Evolutionary conservation across 108 stramenopile genomes (phyloP).

Genomic region (Nitzschia sp.): DNA sequence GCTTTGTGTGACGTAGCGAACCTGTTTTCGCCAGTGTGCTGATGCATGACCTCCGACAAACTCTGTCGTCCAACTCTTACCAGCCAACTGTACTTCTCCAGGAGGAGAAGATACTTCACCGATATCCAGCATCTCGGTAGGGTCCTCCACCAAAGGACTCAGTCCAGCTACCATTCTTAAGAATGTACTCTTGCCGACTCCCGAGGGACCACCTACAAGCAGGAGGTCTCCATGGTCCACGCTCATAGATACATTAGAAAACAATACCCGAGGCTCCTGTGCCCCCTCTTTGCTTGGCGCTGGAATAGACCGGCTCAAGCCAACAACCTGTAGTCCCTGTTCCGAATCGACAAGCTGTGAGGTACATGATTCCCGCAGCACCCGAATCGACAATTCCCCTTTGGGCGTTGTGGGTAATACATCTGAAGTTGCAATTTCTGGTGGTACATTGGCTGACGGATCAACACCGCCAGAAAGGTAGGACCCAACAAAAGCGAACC

Average conservation of each 20-base stretch:
- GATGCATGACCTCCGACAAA: constrained; percentile 16
- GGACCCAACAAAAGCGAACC: background rate
- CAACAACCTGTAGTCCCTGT: background rate
- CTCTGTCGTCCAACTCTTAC: constrained; percentile 12
- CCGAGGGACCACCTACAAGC: constrained; percentile 49
- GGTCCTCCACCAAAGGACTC: constrained; percentile 22
- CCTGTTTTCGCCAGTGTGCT: constrained; percentile 54
- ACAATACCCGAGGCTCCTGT: constrained; percentile 22
- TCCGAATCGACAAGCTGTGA: constrained; percentile 2
- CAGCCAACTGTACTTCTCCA: constrained; percentile 10
- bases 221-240: constrained; percentile 22
- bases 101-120: constrained; percentile 10
- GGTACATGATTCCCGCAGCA: background rate
- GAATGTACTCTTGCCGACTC: constrained; percentile 75
- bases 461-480: background rate
- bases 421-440: background rate
- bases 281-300: background rate
- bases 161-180: constrained; percentile 71
- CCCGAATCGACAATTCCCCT: background rate
- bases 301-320: background rate
- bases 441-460: too few relatives aligned
- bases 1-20: constrained; percentile 85
- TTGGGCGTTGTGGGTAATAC: background rate
- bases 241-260: constrained; percentile 27
- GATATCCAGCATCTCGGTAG: too few relatives aligned